Evolutionary conservation across 495 filamentous ascomycete genomes (phyloP), one percentile per base, ranked within the genome.

Genomic region (Rhizodiscina lignyota): DNA sequence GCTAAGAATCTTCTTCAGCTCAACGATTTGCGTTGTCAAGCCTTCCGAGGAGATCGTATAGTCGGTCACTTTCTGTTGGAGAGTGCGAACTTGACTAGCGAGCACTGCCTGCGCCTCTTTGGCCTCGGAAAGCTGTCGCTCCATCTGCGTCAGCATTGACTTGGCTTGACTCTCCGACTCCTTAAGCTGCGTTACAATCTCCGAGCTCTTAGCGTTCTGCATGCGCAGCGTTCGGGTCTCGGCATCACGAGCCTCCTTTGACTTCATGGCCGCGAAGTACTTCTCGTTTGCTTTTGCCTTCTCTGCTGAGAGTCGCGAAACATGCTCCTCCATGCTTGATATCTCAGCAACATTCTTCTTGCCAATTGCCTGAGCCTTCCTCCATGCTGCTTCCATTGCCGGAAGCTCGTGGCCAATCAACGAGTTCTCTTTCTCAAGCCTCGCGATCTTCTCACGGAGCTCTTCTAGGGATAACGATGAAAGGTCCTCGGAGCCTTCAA

Each of bases 211-310:
- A 3, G 68, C 64, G 51, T 86, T 92, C 54, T 94, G 85, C 38
- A 69, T 62, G 32, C 80, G 67, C 29, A 94, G 59, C 3, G 74
- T 68, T 38, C 83, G 68, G 30, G 85, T 75, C 55, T 93, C 85
- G 26, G 66, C 59, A 13, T 77, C 74, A 35, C 82, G 66, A 15
- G 76, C 72, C 47, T 96, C 89, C 51, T 84, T 92, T 43, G 80
- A 74, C 52, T 94, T 94, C 64, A 93, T 86, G 11, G 84, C 82
- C 3, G 77, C 76, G 49, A 94, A 96, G 52, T 92, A 97, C 55
- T 96, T 96, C 53, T 94, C 86, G 48, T 96, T 86, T 0, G 91
- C 91, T 50, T 94, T 96, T 22, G 74, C 70, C 55, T 96, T 97
- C 54, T 97, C 89, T 0, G 83, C 85, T 2, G 64, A 68, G 6